Conservation (phyloP, 1,284 basidiomycete species). For the Thecaphora thlaspeos region DNA sequence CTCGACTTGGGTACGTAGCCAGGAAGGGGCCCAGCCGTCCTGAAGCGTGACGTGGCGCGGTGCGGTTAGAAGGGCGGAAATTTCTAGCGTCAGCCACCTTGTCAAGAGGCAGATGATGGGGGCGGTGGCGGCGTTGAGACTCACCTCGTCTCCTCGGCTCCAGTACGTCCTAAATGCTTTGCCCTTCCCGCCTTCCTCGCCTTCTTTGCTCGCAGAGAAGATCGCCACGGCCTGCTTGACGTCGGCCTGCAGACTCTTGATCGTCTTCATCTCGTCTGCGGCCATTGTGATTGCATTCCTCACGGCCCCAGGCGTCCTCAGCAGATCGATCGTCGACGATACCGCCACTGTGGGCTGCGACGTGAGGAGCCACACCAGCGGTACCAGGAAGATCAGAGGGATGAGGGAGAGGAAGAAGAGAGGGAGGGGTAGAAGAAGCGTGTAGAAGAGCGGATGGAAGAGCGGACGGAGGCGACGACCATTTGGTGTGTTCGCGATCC, state of each 20-base stretch:
- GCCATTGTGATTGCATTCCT: slow-evolving; percentile 39
- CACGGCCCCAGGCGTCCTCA: slow-evolving; percentile 29
- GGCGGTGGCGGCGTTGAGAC: neutral
- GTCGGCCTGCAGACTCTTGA: slow-evolving; percentile 11
- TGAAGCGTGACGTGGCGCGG: neutral
- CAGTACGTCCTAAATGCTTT: slow-evolving; percentile 15
- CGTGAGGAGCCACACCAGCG: slow-evolving; percentile 20
- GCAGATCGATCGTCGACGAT: slow-evolving; percentile 29
- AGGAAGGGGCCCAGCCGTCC: slow-evolving; percentile 33
- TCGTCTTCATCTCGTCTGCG: slow-evolving; percentile 31
- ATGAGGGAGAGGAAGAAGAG: slow-evolving; percentile 33
- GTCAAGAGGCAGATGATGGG: neutral
- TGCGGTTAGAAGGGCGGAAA: neutral
- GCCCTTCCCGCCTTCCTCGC: slow-evolving; percentile 1
- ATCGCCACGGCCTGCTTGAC: slow-evolving; percentile 7
- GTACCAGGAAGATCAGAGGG: slow-evolving; percentile 23
- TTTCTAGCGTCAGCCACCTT: neutral
- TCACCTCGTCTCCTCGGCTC: slow-evolving; percentile 12
- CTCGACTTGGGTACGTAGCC: slow-evolving; percentile 35
- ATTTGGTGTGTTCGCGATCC: slow-evolving; percentile 42
- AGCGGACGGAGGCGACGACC: slow-evolving; percentile 19
- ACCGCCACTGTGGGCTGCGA: slow-evolving; percentile 14
- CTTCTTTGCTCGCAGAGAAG: slow-evolving; percentile 1
- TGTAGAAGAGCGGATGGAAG: slow-evolving; percentile 9
- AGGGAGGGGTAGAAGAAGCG: slow-evolving; percentile 17